Base-by-base conservation (phyloP, 441 rosid genomes). In the Breynia disticha region DNA sequence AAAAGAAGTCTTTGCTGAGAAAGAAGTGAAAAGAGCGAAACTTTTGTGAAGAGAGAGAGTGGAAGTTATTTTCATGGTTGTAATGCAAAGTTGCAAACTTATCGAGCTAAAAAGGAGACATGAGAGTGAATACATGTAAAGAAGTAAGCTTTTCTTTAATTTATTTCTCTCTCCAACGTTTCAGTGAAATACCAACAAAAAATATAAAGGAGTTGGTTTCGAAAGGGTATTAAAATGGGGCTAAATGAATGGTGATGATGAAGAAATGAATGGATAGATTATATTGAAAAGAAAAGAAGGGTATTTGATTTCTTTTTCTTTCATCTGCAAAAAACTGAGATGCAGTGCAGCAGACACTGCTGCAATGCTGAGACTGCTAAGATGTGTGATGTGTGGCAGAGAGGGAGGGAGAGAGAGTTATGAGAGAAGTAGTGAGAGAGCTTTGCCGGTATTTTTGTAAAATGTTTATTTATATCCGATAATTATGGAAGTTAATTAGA, bases 311-410 rank as follows among this genome's bases (percentile, higher is more conserved):
- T 67, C 44, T 37, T 38, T 46, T 52, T 67, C 44, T 58, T 37
- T 57, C 52, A 58, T 71, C 63, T 61, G 37, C 13, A 9, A 18
- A 19, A 61, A 49, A 60, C 63, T 56, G 65, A 59, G 67, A 52
- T 11, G 54, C 67, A 60, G 71, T 62, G 65, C 70, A 71, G 66
- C 75, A 71, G 79, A 57, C 67, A 44, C 68, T 51, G 63, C 75
- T 66, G 77, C 79, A 57, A 58, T 62, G 70, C 80, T 75, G 75
- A 41, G 59, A 61, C 79, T 63, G 74, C 77, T 52, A 62, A 39
- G 67, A 52, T 64, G 67, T 64, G 67, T 64, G 79, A 71, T 76
- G 83, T 61, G 74, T 73, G 77, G 67, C 83, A 71, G 77, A 61
- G 48, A 64, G 60, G 57, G 46, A 61, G 60, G 63, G 37, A 14